A percentile compares a stretch with the other conserved stretches of the same genome.
phyloP scores from a whole-genome alignment of 495 filamentous ascomycete genomes.

The Hypoxylon rickii region DNA sequence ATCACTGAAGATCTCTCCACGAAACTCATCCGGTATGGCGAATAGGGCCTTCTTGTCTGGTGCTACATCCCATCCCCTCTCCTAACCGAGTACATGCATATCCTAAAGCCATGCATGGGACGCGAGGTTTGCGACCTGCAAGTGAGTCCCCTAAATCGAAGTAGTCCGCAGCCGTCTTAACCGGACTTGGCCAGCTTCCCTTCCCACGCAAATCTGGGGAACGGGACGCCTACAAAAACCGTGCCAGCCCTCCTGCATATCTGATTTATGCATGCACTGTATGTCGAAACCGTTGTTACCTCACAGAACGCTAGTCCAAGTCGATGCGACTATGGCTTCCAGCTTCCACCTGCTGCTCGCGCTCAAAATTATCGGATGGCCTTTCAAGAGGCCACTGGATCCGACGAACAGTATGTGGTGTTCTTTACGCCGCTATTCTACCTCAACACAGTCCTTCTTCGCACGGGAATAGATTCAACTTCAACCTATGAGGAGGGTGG shows the following conservation, averaged over 20 bases:
- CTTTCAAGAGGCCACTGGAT: constrained; percentile 1
- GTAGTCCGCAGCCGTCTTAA: constrained; percentile 26
- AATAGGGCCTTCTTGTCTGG: constrained; percentile 28
- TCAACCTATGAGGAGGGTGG: neutral
- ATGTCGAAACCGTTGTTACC: constrained; percentile 32
- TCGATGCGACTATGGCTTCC: constrained; percentile 20
- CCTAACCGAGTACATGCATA: constrained; percentile 28
- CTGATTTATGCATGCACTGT: constrained; percentile 36
- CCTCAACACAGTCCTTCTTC: neutral
- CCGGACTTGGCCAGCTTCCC: constrained; percentile 33
- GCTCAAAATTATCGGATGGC: constrained; percentile 13
- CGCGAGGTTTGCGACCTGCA: constrained; percentile 19
- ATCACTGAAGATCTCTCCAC: constrained; percentile 28
- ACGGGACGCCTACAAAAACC: constrained; percentile 22
- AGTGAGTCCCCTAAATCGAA: constrained; percentile 23
- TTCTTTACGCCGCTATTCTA: neutral
- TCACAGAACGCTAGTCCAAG: constrained; percentile 24
- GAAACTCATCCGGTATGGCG: constrained; percentile 22
- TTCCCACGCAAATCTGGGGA: constrained; percentile 19
- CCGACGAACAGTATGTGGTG: neutral
- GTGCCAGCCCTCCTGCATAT: constrained; percentile 34
- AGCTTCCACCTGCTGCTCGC: too few relatives aligned
- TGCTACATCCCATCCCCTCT: constrained; percentile 22
- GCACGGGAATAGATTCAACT: neutral
- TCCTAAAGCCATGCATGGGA: constrained; percentile 14